phyloP scores from a whole-genome alignment of 352 stramenopile genomes.

The Ochromonadaceae sp. region DNA sequence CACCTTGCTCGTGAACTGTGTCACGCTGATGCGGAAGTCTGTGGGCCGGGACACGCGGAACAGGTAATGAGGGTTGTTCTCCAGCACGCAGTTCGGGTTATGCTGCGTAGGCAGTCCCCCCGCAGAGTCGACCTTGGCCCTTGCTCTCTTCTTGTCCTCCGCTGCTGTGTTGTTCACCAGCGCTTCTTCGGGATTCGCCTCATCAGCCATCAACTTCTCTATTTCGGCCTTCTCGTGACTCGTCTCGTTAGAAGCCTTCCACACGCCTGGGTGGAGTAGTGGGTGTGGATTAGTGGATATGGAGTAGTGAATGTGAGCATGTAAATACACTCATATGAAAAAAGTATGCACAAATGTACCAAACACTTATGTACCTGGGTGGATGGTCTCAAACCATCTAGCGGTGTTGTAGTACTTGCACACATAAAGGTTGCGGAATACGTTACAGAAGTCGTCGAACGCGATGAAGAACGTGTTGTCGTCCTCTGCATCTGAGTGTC shows the following conservation, averaged over 20 bases:
- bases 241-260: slow-evolving; percentile 23
- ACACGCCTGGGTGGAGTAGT: slow-evolving; percentile 42
- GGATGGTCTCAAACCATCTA: slow-evolving; percentile 46
- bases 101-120: slow-evolving; percentile 59
- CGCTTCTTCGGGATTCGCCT: background rate
- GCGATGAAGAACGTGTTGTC: slow-evolving; percentile 88
- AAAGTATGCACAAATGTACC: no score
- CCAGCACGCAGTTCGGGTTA: slow-evolving; percentile 52
- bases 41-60: slow-evolving; percentile 52
- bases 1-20: slow-evolving; percentile 24
- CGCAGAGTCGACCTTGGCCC: slow-evolving; percentile 40
- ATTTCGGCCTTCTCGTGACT: slow-evolving; percentile 5
- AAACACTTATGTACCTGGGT: no score
- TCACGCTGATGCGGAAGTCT: slow-evolving; percentile 61
- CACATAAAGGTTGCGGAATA: slow-evolving; percentile 71
- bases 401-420: slow-evolving; percentile 72
- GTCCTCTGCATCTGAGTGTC: slow-evolving; percentile 33
- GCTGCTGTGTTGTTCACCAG: background rate
- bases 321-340: no score
- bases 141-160: slow-evolving; percentile 11
- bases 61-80: slow-evolving; percentile 68
- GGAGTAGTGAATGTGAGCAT: no score
- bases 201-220: slow-evolving; percentile 10
- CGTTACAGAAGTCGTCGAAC: slow-evolving; percentile 80
- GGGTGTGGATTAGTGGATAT: no score